Base-by-base conservation (phyloP, 1,284 basidiomycete genomes). In the Inonotus obliquus region DNA sequence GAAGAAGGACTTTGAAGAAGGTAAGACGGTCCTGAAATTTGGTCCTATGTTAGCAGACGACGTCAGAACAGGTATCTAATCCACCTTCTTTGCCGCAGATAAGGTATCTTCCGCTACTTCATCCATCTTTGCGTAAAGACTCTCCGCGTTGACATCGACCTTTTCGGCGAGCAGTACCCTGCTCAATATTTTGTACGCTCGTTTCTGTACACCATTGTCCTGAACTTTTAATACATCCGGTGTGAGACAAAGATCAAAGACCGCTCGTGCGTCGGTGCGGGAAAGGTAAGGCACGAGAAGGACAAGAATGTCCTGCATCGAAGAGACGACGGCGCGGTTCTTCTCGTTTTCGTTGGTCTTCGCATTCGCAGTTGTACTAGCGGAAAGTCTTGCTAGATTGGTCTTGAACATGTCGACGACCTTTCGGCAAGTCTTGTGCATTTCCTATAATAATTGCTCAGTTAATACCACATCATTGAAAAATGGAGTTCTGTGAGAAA, bases 171-270 rank as follows among this genome's bases (percentile, higher is more conserved):
- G 87, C 13, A 87, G 74, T 44, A 96, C 72, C 64, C 89, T 88
- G 49, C 89, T 82, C 4, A 99, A 79, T 21, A 93, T 85, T 69
- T 96, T 91, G 77, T 99, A 99, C 17, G 88, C 90, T 67, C 96
- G 93, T 76, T 99, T 99, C 77, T 99, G 97, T 1, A 98, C 86
- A 1, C 87, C 92, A 55, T 91, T 92, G 68, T 98, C 93, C 65
- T 79, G 81, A 70, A 85, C 86, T 49, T 80, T 81, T 1, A 94
- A 74, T 5, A 94, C 81, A 32, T 84, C 80, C 2, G 79, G 71
- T 1, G 80, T 77, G 29, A 89, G 75, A 64, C 81, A 87, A 27
- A 88, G 71, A 25, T 83, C 75, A 73, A 94, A 89, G 41, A 95
- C 79, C 1, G 79, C 76, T 9, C 76, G 75, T 1, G 84, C 82